Conservation (phyloP, 1,139 yeast genomes). For the Groenewaldozyma auringiensis region DNA sequence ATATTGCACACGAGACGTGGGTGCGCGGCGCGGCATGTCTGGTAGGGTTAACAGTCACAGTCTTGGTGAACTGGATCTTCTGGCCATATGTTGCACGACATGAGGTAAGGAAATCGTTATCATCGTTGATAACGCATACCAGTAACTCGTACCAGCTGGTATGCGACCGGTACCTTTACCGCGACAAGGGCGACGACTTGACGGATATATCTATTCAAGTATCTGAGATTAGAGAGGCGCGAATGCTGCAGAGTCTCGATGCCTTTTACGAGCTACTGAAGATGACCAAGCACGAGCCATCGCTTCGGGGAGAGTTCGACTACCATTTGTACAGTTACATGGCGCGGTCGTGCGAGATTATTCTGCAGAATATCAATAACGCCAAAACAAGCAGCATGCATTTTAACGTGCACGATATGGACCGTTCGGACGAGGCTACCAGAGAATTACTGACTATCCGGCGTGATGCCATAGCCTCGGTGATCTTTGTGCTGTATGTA, state of each 20-base stretch:
- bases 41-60: conserved; percentile 34
- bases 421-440: conserved; percentile 32
- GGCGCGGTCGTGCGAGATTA: conserved; percentile 33
- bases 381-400: conserved; percentile 43
- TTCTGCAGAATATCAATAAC: conserved; percentile 39
- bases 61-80: conserved; percentile 38
- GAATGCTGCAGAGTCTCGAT: conserved; percentile 37
- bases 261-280: conserved; percentile 35
- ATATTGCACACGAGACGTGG: conserved; percentile 32
- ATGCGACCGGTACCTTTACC: conserved; percentile 41
- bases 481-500: conserved; percentile 37
- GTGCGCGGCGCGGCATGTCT: conserved; percentile 35
- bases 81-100: conserved; percentile 45
- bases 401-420: conserved; percentile 41
- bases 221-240: conserved; percentile 42
- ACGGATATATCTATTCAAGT: conserved; percentile 38
- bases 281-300: conserved; percentile 36
- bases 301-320: conserved; percentile 24
- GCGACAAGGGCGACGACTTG: conserved; percentile 41
- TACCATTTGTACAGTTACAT: conserved; percentile 24
- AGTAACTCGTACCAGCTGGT: conserved; percentile 42
- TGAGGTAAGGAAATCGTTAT: conserved; percentile 36
- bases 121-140: conserved; percentile 36
- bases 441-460: conserved; percentile 37
- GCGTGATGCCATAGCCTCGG: conserved; percentile 43